These are phyloP conservation scores for Aspergillus intermedius DNA, from an alignment of 2,329 filamentous ascomycete species.

Conservation along the genomic window DNA sequence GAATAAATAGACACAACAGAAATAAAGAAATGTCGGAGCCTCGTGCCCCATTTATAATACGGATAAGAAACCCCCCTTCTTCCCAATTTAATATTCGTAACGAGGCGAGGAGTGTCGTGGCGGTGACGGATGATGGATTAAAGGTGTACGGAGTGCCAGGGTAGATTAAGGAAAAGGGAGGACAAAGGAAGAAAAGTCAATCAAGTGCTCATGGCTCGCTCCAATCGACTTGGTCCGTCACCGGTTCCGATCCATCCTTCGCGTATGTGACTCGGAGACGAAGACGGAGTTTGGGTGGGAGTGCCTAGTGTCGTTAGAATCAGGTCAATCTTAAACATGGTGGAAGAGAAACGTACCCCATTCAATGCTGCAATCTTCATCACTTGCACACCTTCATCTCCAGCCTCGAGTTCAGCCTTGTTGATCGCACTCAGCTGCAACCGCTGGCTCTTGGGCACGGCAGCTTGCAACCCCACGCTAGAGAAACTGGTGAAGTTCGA, in stretches of 20 bases:
- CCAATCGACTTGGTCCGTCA: constrained; percentile 96
- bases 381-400: constrained; percentile 77
- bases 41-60: no score
- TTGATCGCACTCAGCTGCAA: constrained; percentile 88
- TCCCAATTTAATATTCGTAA: neutral
- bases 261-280: constrained; percentile 78
- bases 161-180: neutral
- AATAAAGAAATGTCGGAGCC: no score
- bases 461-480: constrained; percentile 79
- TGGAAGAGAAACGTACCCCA: constrained; percentile 62
- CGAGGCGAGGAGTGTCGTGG: neutral
- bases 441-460: constrained; percentile 94
- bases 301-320: constrained; percentile 51
- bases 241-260: constrained; percentile 61
- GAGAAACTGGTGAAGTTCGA: constrained; percentile 60
- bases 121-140: neutral
- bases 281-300: constrained; percentile 63
- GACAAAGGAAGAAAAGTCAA: neutral
- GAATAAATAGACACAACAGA: no score
- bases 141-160: neutral
- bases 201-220: constrained; percentile 56
- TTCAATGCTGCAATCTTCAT: constrained; percentile 82
- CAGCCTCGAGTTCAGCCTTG: constrained; percentile 65
- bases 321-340: constrained; percentile 6
- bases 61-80: no score